These are phyloP conservation scores for Poa annua DNA, from an alignment of 176 grass and related monocot species.

Conservation along the genomic window DNA sequence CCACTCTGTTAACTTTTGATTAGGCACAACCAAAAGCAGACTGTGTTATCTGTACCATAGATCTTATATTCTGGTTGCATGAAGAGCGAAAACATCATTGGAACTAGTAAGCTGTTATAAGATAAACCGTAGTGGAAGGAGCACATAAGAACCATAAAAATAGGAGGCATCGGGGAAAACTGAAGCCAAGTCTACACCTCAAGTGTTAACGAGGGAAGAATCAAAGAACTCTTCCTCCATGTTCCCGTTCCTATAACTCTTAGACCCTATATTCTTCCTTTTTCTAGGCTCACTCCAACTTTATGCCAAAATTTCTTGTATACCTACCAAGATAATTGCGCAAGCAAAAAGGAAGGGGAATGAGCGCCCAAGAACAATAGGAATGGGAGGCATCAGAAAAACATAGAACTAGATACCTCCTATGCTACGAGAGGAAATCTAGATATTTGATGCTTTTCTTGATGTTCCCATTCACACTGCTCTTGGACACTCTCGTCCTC, in stretches of 20 bases:
- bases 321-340: not conserved
- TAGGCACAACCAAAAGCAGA: not conserved
- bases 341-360: not conserved
- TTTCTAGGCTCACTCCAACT: not conserved
- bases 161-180: constrained; percentile 23
- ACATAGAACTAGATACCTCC: not conserved
- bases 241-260: not conserved
- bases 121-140: constrained; percentile 31
- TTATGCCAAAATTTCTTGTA: not conserved
- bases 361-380: constrained; percentile 3
- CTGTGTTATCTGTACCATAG: not conserved
- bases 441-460: not conserved
- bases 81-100: not conserved
- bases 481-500: not conserved
- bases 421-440: not conserved
- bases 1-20: not conserved
- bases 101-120: not conserved
- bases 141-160: constrained; percentile 24
- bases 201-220: not conserved
- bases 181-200: not conserved
- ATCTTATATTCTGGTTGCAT: not conserved
- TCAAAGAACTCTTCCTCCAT: not conserved
- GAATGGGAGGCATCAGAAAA: constrained; percentile 24
- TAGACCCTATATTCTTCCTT: not conserved
- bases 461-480: constrained; percentile 1